Percentiles rank a stretch among this genome's conserved stretches.
These are phyloP conservation scores for Lepidium aucheri DNA, from an alignment of 345 rosid species.

Conservation along the genomic window DNA sequence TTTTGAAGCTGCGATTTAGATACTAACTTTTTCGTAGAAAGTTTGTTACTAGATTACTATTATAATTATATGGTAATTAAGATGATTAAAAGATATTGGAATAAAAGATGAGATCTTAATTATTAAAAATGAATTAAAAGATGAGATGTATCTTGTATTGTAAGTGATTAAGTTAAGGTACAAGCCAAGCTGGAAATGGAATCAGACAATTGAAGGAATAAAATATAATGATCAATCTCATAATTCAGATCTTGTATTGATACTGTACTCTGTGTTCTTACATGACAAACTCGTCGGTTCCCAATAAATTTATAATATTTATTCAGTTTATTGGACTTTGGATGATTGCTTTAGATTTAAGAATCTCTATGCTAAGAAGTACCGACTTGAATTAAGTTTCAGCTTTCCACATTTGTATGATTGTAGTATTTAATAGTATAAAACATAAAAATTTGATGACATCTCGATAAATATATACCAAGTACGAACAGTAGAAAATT, in stretches of 20 bases:
- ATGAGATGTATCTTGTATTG: not conserved
- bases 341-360: conserved; percentile 12
- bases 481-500: no score
- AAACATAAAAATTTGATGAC: no score
- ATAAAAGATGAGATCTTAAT: not conserved
- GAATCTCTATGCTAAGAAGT: conserved; percentile 13
- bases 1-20: no score
- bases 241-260: conserved; percentile 14
- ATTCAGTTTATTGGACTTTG: not conserved
- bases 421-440: not conserved
- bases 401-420: not conserved
- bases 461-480: no score
- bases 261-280: conserved; percentile 10
- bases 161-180: conserved; percentile 2
- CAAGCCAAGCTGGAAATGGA: conserved; percentile 11
- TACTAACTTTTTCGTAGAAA: no score
- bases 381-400: not conserved
- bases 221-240: not conserved
- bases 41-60: not conserved
- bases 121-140: no score
- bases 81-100: not conserved
- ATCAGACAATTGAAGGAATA: not conserved
- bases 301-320: conserved; percentile 7
- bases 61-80: not conserved
- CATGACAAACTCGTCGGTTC: conserved; percentile 19